These are phyloP conservation scores for Ganoderma sinense DNA, from an alignment of 1,284 basidiomycete genomes.

Conservation along the genomic window DNA sequence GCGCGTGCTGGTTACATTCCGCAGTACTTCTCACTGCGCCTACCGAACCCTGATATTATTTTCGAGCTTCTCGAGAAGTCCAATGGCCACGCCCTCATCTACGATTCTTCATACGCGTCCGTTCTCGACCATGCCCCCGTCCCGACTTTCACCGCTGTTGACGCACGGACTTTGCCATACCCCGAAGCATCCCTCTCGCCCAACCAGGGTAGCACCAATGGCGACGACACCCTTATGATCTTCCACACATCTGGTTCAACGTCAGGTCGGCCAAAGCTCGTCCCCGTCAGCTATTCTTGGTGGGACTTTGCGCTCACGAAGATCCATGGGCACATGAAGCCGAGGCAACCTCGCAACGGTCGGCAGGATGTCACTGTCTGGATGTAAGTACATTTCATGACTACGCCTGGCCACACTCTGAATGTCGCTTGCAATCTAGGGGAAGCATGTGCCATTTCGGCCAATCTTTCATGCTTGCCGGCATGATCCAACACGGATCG, in stretches of 20 bases:
- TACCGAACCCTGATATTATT: slow-evolving; percentile 73
- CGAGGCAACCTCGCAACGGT: slow-evolving; percentile 26
- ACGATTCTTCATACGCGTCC: slow-evolving; percentile 55
- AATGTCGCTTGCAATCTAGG: slow-evolving; percentile 28
- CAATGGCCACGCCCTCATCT: slow-evolving; percentile 65
- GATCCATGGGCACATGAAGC: slow-evolving; percentile 33
- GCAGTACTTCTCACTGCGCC: slow-evolving; percentile 74
- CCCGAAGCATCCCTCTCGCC: slow-evolving; percentile 51
- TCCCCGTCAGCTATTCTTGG: slow-evolving; percentile 63
- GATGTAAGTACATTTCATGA: slow-evolving; percentile 37
- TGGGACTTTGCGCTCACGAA: slow-evolving; percentile 39
- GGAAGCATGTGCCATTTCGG: slow-evolving; percentile 44
- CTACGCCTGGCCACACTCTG: slow-evolving; percentile 13
- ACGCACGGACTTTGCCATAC: slow-evolving; percentile 46
- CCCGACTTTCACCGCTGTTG: slow-evolving; percentile 53
- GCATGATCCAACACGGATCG: slow-evolving; percentile 70
- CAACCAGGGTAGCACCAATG: slow-evolving; percentile 41
- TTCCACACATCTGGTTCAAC: slow-evolving; percentile 82
- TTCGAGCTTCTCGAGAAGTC: slow-evolving; percentile 67
- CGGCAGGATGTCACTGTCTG: slow-evolving; percentile 64
- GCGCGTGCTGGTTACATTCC: slow-evolving; percentile 77
- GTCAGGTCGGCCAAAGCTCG: slow-evolving; percentile 76
- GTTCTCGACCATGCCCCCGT: slow-evolving; percentile 51
- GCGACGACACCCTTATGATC: slow-evolving; percentile 63
- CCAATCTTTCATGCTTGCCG: slow-evolving; percentile 46